Conservation (phyloP, 495 filamentous ascomycete species). For the Venustampulla echinocandica region DNA sequence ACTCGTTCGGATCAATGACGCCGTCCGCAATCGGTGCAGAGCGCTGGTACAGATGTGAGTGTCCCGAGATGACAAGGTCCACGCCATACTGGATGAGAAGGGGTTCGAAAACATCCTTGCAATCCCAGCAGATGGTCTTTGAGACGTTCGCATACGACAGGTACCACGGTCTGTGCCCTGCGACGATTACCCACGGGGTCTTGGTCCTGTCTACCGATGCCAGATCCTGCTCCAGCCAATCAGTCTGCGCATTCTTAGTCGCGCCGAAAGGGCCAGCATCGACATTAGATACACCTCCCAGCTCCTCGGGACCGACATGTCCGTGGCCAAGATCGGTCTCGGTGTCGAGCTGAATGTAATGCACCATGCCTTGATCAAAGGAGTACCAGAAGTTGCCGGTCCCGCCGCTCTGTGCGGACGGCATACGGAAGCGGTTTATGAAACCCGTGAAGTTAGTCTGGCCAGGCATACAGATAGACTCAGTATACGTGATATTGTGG, state of each 20-base stretch:
- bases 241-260: constrained; percentile 31
- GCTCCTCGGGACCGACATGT: constrained; percentile 26
- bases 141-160: too few species aligned
- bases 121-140: constrained; percentile 28
- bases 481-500: too few species aligned
- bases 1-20: constrained; percentile 29
- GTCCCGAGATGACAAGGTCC: constrained; percentile 42
- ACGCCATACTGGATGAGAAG: constrained; percentile 41
- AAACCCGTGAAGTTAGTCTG: constrained; percentile 49
- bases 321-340: constrained; percentile 42
- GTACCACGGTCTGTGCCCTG: constrained; percentile 44
- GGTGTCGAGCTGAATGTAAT: constrained; percentile 42
- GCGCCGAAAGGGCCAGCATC: constrained; percentile 45
- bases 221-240: constrained; percentile 40
- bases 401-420: constrained; percentile 29
- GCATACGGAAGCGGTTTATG: constrained; percentile 41
- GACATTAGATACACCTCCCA: constrained; percentile 34
- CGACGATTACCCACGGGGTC: constrained; percentile 46
- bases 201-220: constrained; percentile 39
- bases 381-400: constrained; percentile 50
- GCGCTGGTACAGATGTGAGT: constrained; percentile 32
- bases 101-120: constrained; percentile 40
- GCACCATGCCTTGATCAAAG: constrained; percentile 46
- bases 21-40: constrained; percentile 33
- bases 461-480: constrained; percentile 38